Conservation (phyloP, 2,329 filamentous ascomycete species). For the Alternaria triticimaculans region DNA sequence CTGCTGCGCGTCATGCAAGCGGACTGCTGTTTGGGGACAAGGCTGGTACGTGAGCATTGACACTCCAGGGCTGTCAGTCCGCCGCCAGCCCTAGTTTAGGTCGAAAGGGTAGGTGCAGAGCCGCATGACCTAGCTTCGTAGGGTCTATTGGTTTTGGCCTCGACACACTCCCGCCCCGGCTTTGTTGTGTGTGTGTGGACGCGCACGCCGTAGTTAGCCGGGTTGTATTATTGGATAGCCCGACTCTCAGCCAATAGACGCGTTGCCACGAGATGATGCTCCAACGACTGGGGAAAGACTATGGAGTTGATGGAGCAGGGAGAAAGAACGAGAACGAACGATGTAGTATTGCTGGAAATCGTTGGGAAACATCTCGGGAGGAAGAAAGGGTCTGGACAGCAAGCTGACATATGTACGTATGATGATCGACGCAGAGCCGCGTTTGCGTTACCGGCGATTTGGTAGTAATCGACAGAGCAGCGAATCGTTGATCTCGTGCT, state of each 20-base stretch:
- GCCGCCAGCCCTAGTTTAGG: neutral
- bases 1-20: conserved; percentile 1
- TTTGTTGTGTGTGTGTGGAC: neutral
- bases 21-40: neutral
- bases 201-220: conserved; percentile 1
- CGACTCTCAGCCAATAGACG: neutral
- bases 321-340: neutral
- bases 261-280: neutral
- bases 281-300: neutral
- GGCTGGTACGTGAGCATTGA: neutral
- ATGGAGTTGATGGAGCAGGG: neutral
- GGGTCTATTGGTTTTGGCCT: neutral
- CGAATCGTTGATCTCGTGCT: neutral
- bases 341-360: neutral
- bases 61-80: neutral
- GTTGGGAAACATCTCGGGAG: neutral
- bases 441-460: neutral
- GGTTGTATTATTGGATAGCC: neutral
- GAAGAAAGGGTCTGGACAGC: neutral
- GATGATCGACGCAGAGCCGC: neutral
- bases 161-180: neutral
- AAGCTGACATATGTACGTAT: neutral
- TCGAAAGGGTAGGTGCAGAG: neutral
- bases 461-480: neutral
- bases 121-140: neutral